A percentile compares a stretch with the other conserved stretches of the same genome.
These are phyloP conservation scores for Candida insectalens DNA, from an alignment of 805 yeast species.

Conservation along the genomic window DNA sequence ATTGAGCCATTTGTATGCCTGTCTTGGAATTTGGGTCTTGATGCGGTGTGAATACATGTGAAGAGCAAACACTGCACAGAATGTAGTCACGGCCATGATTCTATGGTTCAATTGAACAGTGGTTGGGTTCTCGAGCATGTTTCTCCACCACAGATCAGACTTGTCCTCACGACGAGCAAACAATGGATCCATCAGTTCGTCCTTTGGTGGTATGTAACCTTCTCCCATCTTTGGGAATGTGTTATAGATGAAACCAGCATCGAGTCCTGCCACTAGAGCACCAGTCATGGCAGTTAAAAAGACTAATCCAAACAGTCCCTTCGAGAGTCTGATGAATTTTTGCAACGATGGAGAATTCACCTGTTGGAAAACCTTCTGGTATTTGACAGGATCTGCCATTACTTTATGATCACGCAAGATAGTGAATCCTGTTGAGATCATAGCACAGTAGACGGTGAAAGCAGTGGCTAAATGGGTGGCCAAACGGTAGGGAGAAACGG, in stretches of 20 bases:
- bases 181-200: conserved; percentile 68
- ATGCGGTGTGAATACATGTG: conserved; percentile 58
- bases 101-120: conserved; percentile 93
- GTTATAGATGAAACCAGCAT: conserved; percentile 94
- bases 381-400: conserved; percentile 52
- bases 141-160: conserved; percentile 84
- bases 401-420: conserved; percentile 67
- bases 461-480: conserved; percentile 95
- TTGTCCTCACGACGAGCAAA: conserved; percentile 59
- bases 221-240: conserved; percentile 97
- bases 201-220: conserved; percentile 58
- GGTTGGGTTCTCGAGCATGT: conserved; percentile 87
- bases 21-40: conserved; percentile 46
- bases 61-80: conserved; percentile 56
- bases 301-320: conserved; percentile 55
- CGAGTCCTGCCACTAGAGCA: conserved; percentile 96
- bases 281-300: conserved; percentile 95
- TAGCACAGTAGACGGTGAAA: conserved; percentile 75
- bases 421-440: conserved; percentile 84
- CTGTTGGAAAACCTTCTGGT: conserved; percentile 42
- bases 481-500: conserved; percentile 90
- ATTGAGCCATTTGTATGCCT: conserved; percentile 47
- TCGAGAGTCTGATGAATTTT: conserved; percentile 45
- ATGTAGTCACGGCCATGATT: conserved; percentile 73
- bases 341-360: conserved; percentile 53